A percentile compares a stretch with the other conserved stretches of the same genome.
phyloP scores from a whole-genome alignment of 2,329 filamentous ascomycete genomes.

The Colletotrichum costaricense region DNA sequence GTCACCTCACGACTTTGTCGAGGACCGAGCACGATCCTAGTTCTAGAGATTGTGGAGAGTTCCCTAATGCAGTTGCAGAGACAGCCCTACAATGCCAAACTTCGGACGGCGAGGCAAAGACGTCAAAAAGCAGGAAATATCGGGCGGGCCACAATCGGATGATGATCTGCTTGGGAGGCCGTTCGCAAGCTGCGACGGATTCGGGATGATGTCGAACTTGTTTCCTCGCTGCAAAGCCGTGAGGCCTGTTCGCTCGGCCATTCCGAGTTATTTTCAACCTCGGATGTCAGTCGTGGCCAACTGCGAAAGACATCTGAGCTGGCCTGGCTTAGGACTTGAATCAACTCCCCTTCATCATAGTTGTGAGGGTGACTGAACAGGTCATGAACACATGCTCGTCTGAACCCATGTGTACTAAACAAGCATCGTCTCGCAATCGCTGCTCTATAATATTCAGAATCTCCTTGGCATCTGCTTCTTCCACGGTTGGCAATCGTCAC shows the following conservation, averaged over 20 bases:
- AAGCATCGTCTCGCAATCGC: background rate
- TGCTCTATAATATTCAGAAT: background rate
- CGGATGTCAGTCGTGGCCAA: background rate
- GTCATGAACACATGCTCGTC: background rate
- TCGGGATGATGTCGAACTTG: background rate
- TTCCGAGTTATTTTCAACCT: background rate
- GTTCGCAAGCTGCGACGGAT: constrained; percentile 17
- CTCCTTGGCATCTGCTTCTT: background rate
- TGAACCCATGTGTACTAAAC: background rate
- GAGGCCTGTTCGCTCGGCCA: background rate
- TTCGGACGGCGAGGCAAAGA: constrained; percentile 8
- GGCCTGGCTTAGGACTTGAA: background rate
- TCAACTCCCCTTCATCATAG: background rate
- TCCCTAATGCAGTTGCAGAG: background rate
- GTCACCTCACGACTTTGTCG: constrained; percentile 7
- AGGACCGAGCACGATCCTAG: background rate
- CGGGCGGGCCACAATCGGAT: background rate
- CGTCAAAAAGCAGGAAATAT: background rate
- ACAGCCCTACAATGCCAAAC: constrained; percentile 7
- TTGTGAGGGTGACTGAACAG: background rate
- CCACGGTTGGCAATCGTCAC: background rate
- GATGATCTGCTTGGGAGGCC: background rate
- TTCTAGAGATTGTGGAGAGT: background rate
- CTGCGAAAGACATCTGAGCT: background rate
- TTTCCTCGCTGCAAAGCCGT: background rate